Conservation (phyloP, 1,284 basidiomycete species). For the Pterulicium gracile region DNA sequence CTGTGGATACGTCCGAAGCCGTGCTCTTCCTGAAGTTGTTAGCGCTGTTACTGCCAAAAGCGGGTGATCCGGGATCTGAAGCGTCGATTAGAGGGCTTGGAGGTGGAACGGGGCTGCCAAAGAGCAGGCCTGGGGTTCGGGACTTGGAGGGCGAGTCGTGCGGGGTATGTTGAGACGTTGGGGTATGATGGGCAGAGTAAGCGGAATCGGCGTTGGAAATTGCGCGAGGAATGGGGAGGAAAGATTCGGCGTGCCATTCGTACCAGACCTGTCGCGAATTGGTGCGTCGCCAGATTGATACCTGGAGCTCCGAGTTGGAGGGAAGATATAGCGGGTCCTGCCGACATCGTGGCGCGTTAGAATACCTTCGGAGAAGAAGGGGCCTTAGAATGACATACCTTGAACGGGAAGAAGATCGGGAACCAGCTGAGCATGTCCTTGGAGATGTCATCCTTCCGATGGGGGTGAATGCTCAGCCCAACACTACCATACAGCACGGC, state of each 20-base stretch:
- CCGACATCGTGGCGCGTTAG: constrained; percentile 2
- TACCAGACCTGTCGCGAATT: constrained; percentile 92
- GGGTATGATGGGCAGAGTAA: constrained; percentile 12
- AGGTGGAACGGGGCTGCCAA: background rate
- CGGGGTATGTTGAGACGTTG: constrained; percentile 1
- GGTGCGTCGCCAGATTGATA: constrained; percentile 91
- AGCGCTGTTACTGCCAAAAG: background rate
- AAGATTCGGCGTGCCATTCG: constrained; percentile 95
- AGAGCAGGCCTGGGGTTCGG: background rate
- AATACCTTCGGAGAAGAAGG: constrained; percentile 3
- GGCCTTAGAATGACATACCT: constrained; percentile 36
- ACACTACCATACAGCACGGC: constrained; percentile 85
- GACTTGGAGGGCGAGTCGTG: constrained; percentile 1
- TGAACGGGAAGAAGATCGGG: constrained; percentile 92
- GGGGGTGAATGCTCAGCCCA: constrained; percentile 90
- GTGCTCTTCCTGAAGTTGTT: background rate
- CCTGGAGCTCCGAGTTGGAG: constrained; percentile 83
- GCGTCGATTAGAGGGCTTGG: background rate
- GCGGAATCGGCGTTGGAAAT: constrained; percentile 14
- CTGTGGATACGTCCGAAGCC: background rate
- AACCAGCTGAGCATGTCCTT: constrained; percentile 99
- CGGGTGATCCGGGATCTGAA: constrained; percentile 4
- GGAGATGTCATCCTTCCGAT: constrained; percentile 71
- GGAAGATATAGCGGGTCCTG: constrained; percentile 92
- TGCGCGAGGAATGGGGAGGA: constrained; percentile 48